These are phyloP conservation scores for Apiospora phragmitis DNA, from an alignment of 2,329 filamentous ascomycete species.

Conservation along the genomic window DNA sequence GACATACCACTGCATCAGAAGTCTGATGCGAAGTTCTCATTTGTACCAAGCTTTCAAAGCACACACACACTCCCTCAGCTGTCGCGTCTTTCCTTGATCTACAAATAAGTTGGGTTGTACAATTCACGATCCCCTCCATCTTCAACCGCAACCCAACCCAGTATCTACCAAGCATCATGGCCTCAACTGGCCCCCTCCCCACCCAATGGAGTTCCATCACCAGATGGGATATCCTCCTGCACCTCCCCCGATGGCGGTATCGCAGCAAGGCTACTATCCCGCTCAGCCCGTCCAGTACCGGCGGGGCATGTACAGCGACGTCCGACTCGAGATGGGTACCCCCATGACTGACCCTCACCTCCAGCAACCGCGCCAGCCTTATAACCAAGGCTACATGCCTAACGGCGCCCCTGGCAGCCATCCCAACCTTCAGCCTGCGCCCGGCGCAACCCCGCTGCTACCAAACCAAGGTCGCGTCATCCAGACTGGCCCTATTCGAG, in stretches of 20 bases:
- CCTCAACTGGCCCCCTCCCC: conserved; percentile 3
- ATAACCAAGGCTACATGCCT: conserved; percentile 60
- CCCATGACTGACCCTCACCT: conserved; percentile 15
- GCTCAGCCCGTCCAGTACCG: conserved; percentile 9
- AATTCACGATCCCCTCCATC: not conserved
- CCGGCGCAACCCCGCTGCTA: conserved; percentile 64
- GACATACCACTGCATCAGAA: conserved; percentile 6
- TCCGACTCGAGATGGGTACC: conserved; percentile 11
- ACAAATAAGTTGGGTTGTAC: not conserved
- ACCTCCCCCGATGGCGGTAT: not conserved
- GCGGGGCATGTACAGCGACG: conserved; percentile 13
- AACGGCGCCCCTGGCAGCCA: conserved; percentile 56
- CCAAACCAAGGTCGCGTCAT: conserved; percentile 68
- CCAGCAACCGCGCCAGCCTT: conserved; percentile 40
- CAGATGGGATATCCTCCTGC: not conserved
- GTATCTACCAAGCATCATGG: conserved; percentile 5
- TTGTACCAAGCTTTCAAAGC: not conserved
- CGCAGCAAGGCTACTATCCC: not conserved
- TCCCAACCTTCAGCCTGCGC: conserved; percentile 46
- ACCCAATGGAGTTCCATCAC: conserved; percentile 3
- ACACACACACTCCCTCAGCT: not conserved
- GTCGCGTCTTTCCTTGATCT: not conserved
- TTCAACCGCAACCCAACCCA: not conserved
- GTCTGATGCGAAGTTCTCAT: not conserved
- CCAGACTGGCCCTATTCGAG: conserved; percentile 64